Evolutionary conservation across 176 grass and related monocot species (phyloP).

Genomic region (Ampelocalamus luodianensis): DNA sequence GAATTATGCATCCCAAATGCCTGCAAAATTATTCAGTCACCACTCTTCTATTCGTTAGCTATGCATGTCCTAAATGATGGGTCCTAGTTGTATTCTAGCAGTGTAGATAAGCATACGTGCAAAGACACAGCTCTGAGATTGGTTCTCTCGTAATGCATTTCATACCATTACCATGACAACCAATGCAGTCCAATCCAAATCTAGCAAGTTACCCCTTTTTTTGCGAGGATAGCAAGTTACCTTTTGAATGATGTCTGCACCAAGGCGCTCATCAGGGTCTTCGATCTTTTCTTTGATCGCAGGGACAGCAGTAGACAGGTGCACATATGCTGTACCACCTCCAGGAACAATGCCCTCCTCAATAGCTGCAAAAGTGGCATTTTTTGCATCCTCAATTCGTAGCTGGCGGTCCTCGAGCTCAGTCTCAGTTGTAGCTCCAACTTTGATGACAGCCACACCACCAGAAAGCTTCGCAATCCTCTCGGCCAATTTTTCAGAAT

Average conservation of each 20-base stretch:
- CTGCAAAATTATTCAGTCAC: background rate
- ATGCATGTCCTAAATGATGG: background rate
- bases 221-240: conserved; percentile 28
- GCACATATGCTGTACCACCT: conserved; percentile 60
- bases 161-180: background rate
- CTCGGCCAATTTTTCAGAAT: conserved; percentile 60
- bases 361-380: conserved; percentile 61
- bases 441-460: conserved; percentile 78
- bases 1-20: background rate
- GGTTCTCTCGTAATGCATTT: background rate
- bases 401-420: conserved; percentile 70
- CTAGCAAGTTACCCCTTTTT: too few relatives aligned
- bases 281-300: conserved; percentile 54
- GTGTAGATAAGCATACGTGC: background rate
- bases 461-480: conserved; percentile 66
- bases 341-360: conserved; percentile 77
- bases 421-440: conserved; percentile 66
- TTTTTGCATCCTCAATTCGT: conserved; percentile 64
- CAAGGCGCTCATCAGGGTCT: conserved; percentile 62
- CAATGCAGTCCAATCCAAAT: background rate
- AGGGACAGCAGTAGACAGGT: conserved; percentile 58
- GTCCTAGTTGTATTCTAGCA: background rate
- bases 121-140: background rate
- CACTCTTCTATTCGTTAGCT: background rate
- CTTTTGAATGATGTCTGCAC: conserved; percentile 68